These are phyloP conservation scores for Acidiella bohemica DNA, from an alignment of 495 filamentous ascomycete genomes.

Conservation along the genomic window DNA sequence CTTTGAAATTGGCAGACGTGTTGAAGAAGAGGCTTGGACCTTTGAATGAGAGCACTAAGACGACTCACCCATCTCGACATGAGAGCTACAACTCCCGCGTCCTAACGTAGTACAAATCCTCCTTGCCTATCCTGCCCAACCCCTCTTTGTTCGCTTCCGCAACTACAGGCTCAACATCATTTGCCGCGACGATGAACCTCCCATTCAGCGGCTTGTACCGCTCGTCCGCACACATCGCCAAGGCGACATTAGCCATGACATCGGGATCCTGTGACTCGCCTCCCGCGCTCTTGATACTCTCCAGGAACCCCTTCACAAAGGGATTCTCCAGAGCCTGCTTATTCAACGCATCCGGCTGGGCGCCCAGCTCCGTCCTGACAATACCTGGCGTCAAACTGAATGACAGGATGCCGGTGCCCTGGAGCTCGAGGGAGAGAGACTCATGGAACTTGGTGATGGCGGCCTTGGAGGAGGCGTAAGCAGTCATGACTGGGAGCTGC, in stretches of 20 bases:
- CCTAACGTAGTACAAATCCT: constrained; percentile 7
- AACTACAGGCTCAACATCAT: constrained; percentile 9
- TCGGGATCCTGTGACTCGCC: background rate
- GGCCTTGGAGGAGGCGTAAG: constrained; percentile 17
- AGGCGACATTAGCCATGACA: constrained; percentile 6
- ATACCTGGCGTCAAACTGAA: constrained; percentile 11
- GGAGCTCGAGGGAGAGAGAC: constrained; percentile 8
- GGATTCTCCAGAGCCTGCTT: constrained; percentile 6
- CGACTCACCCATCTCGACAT: too few species aligned
- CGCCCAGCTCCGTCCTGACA: constrained; percentile 3
- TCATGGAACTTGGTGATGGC: constrained; percentile 18
- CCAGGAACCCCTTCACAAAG: constrained; percentile 4
- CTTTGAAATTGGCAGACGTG: too few species aligned
- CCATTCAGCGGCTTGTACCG: constrained; percentile 9
- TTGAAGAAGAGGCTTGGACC: too few species aligned
- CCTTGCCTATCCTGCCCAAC: constrained; percentile 8
- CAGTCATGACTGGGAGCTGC: constrained; percentile 5
- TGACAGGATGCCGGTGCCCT: constrained; percentile 5
- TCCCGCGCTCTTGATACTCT: background rate
- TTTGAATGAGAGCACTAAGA: too few species aligned
- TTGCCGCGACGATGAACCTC: constrained; percentile 2
- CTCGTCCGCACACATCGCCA: constrained; percentile 10
- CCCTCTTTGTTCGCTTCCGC: constrained; percentile 13
- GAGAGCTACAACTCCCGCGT: constrained; percentile 8
- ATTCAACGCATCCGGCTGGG: constrained; percentile 8